Evolutionary conservation across 371 early-diverging fungal species (phyloP), one percentile per base, ranked within the genome.

Genomic region (Basidiobolus heterosporus): DNA sequence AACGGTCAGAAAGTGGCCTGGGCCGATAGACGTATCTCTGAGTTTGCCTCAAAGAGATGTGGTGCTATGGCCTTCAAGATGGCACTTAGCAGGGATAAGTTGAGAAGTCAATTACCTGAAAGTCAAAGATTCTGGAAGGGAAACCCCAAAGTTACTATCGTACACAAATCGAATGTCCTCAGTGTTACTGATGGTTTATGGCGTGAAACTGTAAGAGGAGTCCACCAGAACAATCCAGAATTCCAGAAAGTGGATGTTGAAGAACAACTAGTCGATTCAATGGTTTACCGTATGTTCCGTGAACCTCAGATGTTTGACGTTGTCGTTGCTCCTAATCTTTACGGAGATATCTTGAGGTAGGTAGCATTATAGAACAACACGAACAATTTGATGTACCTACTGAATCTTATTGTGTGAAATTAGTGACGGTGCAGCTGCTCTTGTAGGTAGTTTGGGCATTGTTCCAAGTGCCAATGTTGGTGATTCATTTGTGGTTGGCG

Each of bases 281-380:
- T 91, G 91, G 93, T 92, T 5, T 85, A 91, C 59, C 88, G 92
- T 54, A 72, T 94, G 78, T 91, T 91, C 81, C 81, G 90, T 51
- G 91, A 90, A 58, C 93, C 96, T 36, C 77, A 93, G 36, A 73
- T 74, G 1, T 92, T 91, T 63, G 93, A 95, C 63, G 96, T 95
- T 4, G 78, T 78, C 5, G 91, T 93, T 9, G 90, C 91, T 0
- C 93, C 93, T 44, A 95, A 95, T 69, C 64, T 95, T 48, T 95
- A 91, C 55, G 95, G 95, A 44, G 92, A 94, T 60, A 91, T 94
- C 44, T 78, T 91, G 51, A 82, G 67, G 67, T 67, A 58, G 23
- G 17, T 9, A 17, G 16, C 20, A n/a, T 39, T 39, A 13, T 19
- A 46, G 21, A 24, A 6, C 41, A 41, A n/a, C n/a, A n/a, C n/a